Evolutionary conservation across 2,329 filamentous ascomycete species (phyloP).

Genomic region (Exserohilum turcica): DNA sequence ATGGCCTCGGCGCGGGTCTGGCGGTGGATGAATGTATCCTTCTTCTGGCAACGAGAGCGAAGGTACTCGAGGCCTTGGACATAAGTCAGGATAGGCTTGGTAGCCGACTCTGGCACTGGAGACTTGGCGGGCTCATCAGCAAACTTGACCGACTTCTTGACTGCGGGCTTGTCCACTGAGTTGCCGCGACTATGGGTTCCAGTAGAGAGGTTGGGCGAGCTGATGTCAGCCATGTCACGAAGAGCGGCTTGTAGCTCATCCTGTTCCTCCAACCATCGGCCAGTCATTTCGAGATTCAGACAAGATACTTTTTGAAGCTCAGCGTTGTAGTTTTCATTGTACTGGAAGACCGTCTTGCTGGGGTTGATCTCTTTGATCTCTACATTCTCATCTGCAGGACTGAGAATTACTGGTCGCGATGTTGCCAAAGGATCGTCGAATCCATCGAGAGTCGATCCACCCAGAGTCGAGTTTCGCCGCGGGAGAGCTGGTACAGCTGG

Average conservation of each 20-base stretch:
- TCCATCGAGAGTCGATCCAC: constrained; percentile 44
- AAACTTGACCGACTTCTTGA: constrained; percentile 79
- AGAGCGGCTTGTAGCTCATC: constrained; percentile 74
- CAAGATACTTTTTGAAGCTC: constrained; percentile 73
- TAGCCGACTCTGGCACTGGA: constrained; percentile 30
- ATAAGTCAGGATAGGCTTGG: constrained; percentile 72
- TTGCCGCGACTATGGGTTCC: constrained; percentile 42
- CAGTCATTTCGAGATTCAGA: constrained; percentile 81
- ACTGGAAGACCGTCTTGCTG: constrained; percentile 70
- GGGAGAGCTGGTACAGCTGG: constrained; percentile 25
- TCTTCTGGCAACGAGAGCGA: constrained; percentile 66
- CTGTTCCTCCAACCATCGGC: constrained; percentile 84
- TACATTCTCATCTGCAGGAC: constrained; percentile 46
- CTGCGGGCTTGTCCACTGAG: constrained; percentile 47
- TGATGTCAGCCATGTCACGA: constrained; percentile 55
- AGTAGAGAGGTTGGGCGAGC: constrained; percentile 48
- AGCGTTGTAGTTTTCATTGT: constrained; percentile 74
- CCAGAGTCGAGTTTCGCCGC: constrained; percentile 33
- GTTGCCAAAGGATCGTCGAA: constrained; percentile 39
- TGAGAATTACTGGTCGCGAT: constrained; percentile 37
- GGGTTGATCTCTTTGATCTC: constrained; percentile 63
- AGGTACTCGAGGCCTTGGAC: constrained; percentile 85
- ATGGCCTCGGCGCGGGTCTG: constrained; percentile 85
- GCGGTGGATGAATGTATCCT: constrained; percentile 84
- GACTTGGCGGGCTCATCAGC: constrained; percentile 50